Evolutionary conservation across 208 protist genomes (phyloP).

Genomic region (Lotmaria passim): DNA sequence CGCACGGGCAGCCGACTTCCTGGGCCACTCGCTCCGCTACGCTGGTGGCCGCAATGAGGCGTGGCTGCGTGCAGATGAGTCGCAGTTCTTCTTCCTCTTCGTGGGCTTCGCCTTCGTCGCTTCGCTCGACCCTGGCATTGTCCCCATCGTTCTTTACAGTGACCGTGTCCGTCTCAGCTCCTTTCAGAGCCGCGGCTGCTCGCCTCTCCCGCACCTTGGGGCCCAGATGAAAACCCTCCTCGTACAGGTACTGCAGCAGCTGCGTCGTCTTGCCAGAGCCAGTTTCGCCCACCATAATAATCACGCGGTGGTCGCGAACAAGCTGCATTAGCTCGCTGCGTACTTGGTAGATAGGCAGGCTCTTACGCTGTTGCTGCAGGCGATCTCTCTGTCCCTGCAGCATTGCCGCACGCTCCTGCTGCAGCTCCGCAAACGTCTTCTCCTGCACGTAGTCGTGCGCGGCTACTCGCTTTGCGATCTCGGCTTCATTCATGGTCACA

Average conservation of each 20-base stretch:
- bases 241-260: constrained; percentile 90
- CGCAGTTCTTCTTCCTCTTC: constrained; percentile 54
- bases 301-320: constrained; percentile 72
- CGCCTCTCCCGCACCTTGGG: not conserved
- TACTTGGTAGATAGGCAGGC: constrained; percentile 95
- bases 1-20: constrained; percentile 90
- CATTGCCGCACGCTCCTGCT: constrained; percentile 46
- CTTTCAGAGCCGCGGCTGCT: not conserved
- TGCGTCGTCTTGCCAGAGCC: constrained; percentile 94
- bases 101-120: constrained; percentile 29
- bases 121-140: not conserved
- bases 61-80: constrained; percentile 98
- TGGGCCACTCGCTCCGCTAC: constrained; percentile 98
- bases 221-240: constrained; percentile 74
- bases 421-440: constrained; percentile 64
- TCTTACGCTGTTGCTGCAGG: constrained; percentile 66
- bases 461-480: constrained; percentile 65
- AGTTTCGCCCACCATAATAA: constrained; percentile 95
- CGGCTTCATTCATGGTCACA: constrained; percentile 58
- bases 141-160: not conserved
- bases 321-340: constrained; percentile 88
- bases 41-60: constrained; percentile 99
- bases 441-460: constrained; percentile 73
- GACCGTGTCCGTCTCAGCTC: not conserved
- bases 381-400: constrained; percentile 43